phyloP scores from a whole-genome alignment of 345 rosid genomes.

The Mallotus nudiflorus region DNA sequence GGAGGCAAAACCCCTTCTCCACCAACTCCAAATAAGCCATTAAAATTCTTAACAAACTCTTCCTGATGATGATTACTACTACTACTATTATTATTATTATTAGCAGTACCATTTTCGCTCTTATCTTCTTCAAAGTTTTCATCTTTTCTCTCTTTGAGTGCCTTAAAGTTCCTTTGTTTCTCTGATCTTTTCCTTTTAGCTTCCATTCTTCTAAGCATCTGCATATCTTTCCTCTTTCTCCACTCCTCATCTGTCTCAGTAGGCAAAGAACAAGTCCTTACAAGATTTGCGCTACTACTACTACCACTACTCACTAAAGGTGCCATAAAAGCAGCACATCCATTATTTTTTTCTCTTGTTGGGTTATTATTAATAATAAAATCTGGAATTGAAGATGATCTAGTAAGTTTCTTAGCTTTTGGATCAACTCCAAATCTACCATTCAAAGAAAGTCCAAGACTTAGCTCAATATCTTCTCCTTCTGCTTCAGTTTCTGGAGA shows the following conservation, averaged over 20 bases:
- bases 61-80: constrained; percentile 1
- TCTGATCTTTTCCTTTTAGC: constrained; percentile 79
- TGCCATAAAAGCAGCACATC: constrained; percentile 13
- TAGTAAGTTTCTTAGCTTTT: constrained; percentile 40
- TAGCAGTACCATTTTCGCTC: constrained; percentile 12
- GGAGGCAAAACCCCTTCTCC: constrained; percentile 15
- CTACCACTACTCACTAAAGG: constrained; percentile 12
- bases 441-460: constrained; percentile 71
- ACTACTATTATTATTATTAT: background rate
- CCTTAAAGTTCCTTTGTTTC: constrained; percentile 56
- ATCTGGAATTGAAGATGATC: constrained; percentile 67
- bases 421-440: constrained; percentile 88
- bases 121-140: constrained; percentile 33
- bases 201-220: constrained; percentile 62
- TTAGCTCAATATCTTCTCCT: constrained; percentile 59
- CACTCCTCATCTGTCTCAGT: constrained; percentile 61
- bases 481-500: constrained; percentile 23
- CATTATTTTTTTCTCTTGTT: constrained; percentile 14
- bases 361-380: constrained; percentile 35
- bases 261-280: constrained; percentile 68
- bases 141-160: constrained; percentile 32
- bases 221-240: constrained; percentile 76
- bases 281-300: constrained; percentile 20
- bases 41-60: constrained; percentile 5
- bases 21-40: constrained; percentile 11